phyloP scores from a whole-genome alignment of 495 filamentous ascomycete species.

The Coniosporium apollinis region DNA sequence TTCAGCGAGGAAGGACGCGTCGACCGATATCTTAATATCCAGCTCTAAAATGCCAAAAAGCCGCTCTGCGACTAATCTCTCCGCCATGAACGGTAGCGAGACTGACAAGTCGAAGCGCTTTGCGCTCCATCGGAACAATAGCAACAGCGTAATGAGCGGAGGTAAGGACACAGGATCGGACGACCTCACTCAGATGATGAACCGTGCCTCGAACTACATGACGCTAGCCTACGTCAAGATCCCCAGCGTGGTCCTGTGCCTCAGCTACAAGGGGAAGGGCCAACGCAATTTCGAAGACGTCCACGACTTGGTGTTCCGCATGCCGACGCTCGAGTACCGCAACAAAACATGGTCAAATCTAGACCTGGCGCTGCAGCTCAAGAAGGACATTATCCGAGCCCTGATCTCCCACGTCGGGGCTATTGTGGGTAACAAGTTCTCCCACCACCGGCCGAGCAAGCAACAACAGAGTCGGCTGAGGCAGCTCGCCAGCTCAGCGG shows the following conservation, averaged over 20 bases:
- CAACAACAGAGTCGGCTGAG: conserved; percentile 49
- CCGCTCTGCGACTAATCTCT: background rate
- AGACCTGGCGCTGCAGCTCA: conserved; percentile 77
- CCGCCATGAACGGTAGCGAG: conserved; percentile 2
- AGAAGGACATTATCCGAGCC: conserved; percentile 85
- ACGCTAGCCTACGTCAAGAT: conserved; percentile 90
- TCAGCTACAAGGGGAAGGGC: conserved; percentile 92
- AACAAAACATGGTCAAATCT: conserved; percentile 99
- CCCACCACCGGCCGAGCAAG: conserved; percentile 40
- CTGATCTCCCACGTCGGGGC: conserved; percentile 90
- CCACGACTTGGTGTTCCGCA: conserved; percentile 90
- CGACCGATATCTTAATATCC: conserved; percentile 5
- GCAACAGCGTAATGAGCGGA: conserved; percentile 22
- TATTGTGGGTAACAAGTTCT: conserved; percentile 94
- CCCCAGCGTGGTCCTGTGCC: conserved; percentile 80
- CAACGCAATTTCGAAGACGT: conserved; percentile 92
- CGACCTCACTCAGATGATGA: conserved; percentile 96
- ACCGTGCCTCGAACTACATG: conserved; percentile 90
- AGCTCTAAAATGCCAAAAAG: conserved; percentile 2
- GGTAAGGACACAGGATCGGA: conserved; percentile 45
- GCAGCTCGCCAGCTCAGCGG: conserved; percentile 48
- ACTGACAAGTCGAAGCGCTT: conserved; percentile 38
- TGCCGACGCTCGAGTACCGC: conserved; percentile 85
- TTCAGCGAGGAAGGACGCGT: background rate
- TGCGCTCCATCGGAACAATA: conserved; percentile 29